Base-by-base conservation (phyloP, 805 yeast genomes). In the Candida insectalens region DNA sequence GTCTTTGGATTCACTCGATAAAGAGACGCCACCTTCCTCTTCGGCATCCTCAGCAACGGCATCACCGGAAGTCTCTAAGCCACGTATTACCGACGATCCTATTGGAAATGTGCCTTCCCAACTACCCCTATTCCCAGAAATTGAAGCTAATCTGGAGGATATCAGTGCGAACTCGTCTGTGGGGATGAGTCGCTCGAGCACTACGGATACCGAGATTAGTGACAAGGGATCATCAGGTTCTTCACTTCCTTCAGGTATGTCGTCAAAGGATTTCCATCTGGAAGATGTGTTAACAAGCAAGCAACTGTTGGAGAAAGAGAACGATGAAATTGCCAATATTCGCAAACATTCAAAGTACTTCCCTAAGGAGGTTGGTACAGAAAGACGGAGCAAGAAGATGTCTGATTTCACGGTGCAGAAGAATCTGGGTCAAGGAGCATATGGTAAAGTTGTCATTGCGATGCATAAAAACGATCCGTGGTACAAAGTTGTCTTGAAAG, bases 351-450 rank as follows among this genome's bases (percentile, higher is more conserved):
- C 79, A 1, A 42, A 45, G 5, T 50, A 55, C 30, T 73, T 75
- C 67, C 79, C 79, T 0, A 65, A 66, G 12, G 52, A 59, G 25
- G 70, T 79, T 40, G 96, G 96, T 2, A 61, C 67, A 5, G 63
- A 65, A 36, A 71, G 92, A 47, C 69, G 95, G 35, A 75, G 69
- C 15, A 83, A 83, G 51, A 72, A 74, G 39, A 69, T 84, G 41
- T 53, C 67, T 0, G 95, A 87, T 51, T 92, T 84, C 46, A 57
- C 61, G 1, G 69, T 83, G 1, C 30, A 85, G 29, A 81, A 83
- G 51, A 74, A 77, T 41, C 74, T 92, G 76, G 98, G 98, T 1
- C 89, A 83, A 54, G 98, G 98, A 25, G 96, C 97, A 0, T 92
- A 92, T 50, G 98, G 98, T 9, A 83, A 84, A 50, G 98, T 92